phyloP scores from a whole-genome alignment of 345 rosid species.

The Aquilaria sinensis region DNA sequence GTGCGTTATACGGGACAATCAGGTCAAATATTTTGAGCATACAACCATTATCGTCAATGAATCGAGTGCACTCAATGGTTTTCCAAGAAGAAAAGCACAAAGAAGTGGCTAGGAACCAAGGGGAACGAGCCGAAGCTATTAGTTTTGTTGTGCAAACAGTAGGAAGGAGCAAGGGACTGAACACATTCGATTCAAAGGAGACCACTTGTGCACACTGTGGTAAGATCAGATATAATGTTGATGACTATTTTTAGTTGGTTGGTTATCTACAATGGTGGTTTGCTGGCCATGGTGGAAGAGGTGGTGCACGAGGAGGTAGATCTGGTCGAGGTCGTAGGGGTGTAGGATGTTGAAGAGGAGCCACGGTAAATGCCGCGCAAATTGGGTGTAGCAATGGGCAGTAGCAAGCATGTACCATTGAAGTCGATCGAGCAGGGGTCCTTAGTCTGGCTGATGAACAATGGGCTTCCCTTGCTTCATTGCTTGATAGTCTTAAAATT shows the following conservation, averaged over 20 bases:
- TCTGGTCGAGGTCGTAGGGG: neutral
- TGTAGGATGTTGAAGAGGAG: neutral
- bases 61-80: no score
- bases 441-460: neutral
- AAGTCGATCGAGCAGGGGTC: neutral
- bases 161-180: no score
- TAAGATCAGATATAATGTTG: neutral
- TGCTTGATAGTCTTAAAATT: no score
- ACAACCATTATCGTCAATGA: slow-evolving; percentile 13
- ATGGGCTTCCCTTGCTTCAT: no score
- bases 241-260: neutral
- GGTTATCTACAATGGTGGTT: neutral
- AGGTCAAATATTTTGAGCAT: no score
- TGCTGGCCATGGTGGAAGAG: neutral
- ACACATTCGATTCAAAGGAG: no score
- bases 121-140: accelerated
- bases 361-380: neutral
- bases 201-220: neutral
- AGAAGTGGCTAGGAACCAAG: no score
- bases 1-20: no score
- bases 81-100: no score
- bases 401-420: neutral
- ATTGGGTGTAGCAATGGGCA: neutral
- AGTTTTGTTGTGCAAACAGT: no score
- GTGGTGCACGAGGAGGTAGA: neutral